Percentiles rank a stretch among this genome's conserved stretches.
These are phyloP conservation scores for Balakata baccata DNA, from an alignment of 345 rosid genomes.

Conservation along the genomic window DNA sequence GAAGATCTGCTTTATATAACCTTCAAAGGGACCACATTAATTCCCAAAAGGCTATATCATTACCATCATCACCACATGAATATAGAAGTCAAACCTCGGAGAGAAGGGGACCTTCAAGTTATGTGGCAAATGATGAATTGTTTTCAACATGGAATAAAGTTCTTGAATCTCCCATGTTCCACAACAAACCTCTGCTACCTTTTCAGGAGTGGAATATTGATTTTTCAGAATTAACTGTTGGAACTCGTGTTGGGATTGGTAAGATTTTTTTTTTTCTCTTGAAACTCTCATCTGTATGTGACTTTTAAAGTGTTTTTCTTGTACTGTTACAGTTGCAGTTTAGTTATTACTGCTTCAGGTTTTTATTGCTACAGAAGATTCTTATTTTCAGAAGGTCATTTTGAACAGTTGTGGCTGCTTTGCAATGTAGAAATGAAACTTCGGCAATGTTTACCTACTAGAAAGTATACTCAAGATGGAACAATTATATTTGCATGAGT, in stretches of 20 bases:
- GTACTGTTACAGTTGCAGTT: background rate
- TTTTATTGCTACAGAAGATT: background rate
- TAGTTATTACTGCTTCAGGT: background rate
- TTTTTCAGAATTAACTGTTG: constrained; percentile 86
- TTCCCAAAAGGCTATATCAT: constrained; percentile 88
- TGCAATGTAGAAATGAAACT: background rate
- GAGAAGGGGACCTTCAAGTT: constrained; percentile 48
- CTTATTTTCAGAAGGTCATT: background rate
- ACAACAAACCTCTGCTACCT: constrained; percentile 65
- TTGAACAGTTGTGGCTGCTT: no score
- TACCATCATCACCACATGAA: constrained; percentile 89
- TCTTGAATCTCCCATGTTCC: constrained; percentile 81
- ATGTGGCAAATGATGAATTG: constrained; percentile 41
- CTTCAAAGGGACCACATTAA: constrained; percentile 48
- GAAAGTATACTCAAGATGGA: background rate
- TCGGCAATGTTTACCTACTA: background rate
- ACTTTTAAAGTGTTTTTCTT: constrained; percentile 4
- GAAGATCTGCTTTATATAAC: constrained; percentile 59
- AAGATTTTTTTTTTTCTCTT: constrained; percentile 21
- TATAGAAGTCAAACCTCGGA: constrained; percentile 59
- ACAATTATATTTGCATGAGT: background rate
- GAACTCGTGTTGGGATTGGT: constrained; percentile 99
- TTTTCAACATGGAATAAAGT: constrained; percentile 75
- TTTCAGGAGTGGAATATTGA: constrained; percentile 93
- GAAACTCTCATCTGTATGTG: background rate